Conservation (phyloP, 2,329 filamentous ascomycete species). For the Colletotrichum higginsianum region DNA sequence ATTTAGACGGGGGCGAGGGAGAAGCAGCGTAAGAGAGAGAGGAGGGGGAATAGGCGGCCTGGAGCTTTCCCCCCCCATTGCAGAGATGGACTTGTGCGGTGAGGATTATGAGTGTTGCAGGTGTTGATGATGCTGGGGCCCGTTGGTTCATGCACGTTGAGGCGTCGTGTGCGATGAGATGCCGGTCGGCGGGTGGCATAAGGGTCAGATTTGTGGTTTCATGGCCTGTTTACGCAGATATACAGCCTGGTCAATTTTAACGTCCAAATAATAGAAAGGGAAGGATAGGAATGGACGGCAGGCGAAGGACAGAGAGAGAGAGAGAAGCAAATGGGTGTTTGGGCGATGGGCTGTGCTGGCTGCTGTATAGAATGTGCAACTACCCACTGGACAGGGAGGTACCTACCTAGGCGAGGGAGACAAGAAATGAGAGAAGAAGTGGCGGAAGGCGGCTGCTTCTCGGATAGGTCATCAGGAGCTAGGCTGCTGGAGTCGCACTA, state of each 20-base stretch:
- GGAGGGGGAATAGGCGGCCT: not conserved
- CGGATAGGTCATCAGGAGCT: not conserved
- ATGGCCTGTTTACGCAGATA: too few species aligned
- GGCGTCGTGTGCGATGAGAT: too few species aligned
- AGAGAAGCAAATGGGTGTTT: not conserved
- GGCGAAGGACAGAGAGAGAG: too few species aligned
- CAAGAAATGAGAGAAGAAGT: too few species aligned
- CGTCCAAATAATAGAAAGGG: slow-evolving; percentile 21
- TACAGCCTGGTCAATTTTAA: too few species aligned
- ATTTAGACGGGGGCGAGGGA: not conserved
- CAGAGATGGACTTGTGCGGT: not conserved
- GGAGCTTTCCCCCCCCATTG: not conserved
- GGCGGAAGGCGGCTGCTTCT: not conserved
- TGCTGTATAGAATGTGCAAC: not conserved
- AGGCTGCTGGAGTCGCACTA: not conserved
- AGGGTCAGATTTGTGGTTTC: too few species aligned
- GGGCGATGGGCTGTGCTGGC: not conserved
- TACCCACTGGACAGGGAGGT: not conserved
- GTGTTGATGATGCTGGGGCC: slow-evolving; percentile 26
- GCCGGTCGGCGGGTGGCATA: too few species aligned
- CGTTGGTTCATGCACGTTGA: slow-evolving; percentile 16
- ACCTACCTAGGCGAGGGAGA: not conserved
- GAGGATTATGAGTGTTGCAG: not conserved
- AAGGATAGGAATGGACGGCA: slow-evolving; percentile 18
- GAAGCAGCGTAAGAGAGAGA: not conserved